These are phyloP conservation scores for Geum urbanum DNA, from an alignment of 306 rosid genomes.

Conservation along the genomic window DNA sequence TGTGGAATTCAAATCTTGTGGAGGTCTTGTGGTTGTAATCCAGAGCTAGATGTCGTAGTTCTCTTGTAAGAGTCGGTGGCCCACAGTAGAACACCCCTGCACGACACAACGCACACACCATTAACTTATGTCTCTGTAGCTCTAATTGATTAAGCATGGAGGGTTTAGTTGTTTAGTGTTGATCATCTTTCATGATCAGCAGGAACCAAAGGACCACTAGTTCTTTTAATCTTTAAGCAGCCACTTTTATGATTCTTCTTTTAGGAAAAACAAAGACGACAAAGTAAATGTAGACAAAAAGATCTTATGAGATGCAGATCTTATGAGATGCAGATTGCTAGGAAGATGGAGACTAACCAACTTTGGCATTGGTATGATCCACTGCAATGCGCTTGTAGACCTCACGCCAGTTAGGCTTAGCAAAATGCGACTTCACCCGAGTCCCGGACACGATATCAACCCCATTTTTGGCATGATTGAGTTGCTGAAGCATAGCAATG, in stretches of 20 bases:
- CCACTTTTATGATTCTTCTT: background rate
- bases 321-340: background rate
- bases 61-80: constrained; percentile 26
- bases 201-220: background rate
- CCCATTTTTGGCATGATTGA: constrained; percentile 59
- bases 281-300: background rate
- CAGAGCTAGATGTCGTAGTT: constrained; percentile 42
- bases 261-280: background rate
- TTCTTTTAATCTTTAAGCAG: background rate
- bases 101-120: constrained; percentile 3
- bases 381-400: constrained; percentile 58
- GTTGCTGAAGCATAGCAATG: constrained; percentile 59
- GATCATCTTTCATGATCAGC: background rate
- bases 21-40: constrained; percentile 50
- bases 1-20: constrained; percentile 28
- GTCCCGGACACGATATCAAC: constrained; percentile 64
- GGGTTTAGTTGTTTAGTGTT: background rate
- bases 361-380: constrained; percentile 39
- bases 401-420: constrained; percentile 61
- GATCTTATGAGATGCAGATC: background rate
- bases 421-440: constrained; percentile 60
- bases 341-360: constrained; percentile 42
- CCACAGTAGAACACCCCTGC: constrained; percentile 78
- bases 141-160: background rate
- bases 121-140: background rate